Base-by-base conservation (phyloP, 78 protist species). In the slime mould (Dictyostelium discoideum) region DNA sequence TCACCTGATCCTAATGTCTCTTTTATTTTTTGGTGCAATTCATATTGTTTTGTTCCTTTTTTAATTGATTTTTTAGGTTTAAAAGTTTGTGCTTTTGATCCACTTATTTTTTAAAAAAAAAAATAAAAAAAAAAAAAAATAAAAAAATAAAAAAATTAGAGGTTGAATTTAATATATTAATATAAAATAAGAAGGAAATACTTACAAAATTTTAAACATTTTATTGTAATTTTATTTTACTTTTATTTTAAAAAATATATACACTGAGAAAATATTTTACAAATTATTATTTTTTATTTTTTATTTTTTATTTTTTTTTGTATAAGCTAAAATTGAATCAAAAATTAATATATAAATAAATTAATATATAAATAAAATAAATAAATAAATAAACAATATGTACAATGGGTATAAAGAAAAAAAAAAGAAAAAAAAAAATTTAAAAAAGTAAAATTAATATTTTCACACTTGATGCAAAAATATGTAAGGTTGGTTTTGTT, bases 1-100 rank as follows among this genome's bases (percentile, higher is more conserved):
- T 93, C 96, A 42, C 96, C 96, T 9, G 92, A 83, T 40, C 96
- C 96, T 16, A 93, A 44, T 29, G 96, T 93, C 40, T 86, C 96
- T 72, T 86, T 93, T 3, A 93, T 82, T 73, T 93, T 86, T 86
- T 85, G 87, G 40, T 93, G 96, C 73, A 93, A 74, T 29, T 93
- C 96, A 86, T 84, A 93, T 74, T 83, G 92, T 48, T 93, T 93
- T 10, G 96, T 87, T 77, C 96, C 96, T 40, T 93, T 87, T 76
- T 93, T 93, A 18, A 93, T 85, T 42, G 96, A 65, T 87, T 93
- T 93, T 86, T 93, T 93, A 11, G 94, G 94, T 50, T 90, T 90
- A n/a, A 90, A 90, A 48, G 94, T 90, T 67, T 90, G 94, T 57
- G 87, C 87, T n/a, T 80, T 90, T 24, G 94, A 80, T 82, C 69